These are phyloP conservation scores for Cyberlindnera galapagoensis DNA, from an alignment of 805 yeast species.

Conservation along the genomic window DNA sequence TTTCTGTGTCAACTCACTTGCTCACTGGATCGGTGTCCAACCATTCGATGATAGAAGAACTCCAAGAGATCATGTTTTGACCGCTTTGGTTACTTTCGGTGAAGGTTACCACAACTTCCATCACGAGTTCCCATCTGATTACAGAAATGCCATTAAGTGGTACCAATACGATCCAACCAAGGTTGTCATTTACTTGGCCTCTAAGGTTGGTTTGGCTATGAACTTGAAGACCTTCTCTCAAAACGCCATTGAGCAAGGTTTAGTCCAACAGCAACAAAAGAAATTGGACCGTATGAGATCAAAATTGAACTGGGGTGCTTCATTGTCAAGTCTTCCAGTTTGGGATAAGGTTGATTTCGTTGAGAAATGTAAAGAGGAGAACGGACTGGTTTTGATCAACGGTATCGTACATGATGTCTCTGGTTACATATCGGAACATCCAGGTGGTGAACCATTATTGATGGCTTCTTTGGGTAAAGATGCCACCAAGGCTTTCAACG, in stretches of 20 bases:
- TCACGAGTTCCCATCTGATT: slow-evolving; percentile 85
- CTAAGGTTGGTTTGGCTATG: slow-evolving; percentile 59
- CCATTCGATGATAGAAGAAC: slow-evolving; percentile 86
- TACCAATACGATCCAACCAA: slow-evolving; percentile 86
- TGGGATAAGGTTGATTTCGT: slow-evolving; percentile 64
- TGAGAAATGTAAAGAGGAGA: slow-evolving; percentile 32
- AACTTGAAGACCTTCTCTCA: slow-evolving; percentile 72
- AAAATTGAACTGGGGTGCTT: slow-evolving; percentile 70
- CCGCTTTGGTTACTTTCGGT: slow-evolving; percentile 81
- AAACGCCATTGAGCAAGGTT: slow-evolving; percentile 77
- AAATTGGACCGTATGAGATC: slow-evolving; percentile 58
- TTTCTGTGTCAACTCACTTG: slow-evolving; percentile 79
- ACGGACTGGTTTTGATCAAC: slow-evolving; percentile 61
- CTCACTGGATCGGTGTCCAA: slow-evolving; percentile 82
- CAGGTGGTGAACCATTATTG: slow-evolving; percentile 75
- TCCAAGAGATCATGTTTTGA: slow-evolving; percentile 75
- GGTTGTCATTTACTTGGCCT: slow-evolving; percentile 47
- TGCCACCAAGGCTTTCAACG: slow-evolving; percentile 78
- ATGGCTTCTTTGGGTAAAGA: slow-evolving; percentile 73
- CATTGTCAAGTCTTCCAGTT: slow-evolving; percentile 58
- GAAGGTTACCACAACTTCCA: slow-evolving; percentile 90
- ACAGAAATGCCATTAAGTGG: slow-evolving; percentile 84
- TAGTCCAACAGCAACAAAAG: slow-evolving; percentile 79
- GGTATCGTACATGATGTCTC: slow-evolving; percentile 79
- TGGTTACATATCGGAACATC: slow-evolving; percentile 65